Evolutionary conservation across 257 asterid species (phyloP).

Genomic region (Nicotiana attenuata): DNA sequence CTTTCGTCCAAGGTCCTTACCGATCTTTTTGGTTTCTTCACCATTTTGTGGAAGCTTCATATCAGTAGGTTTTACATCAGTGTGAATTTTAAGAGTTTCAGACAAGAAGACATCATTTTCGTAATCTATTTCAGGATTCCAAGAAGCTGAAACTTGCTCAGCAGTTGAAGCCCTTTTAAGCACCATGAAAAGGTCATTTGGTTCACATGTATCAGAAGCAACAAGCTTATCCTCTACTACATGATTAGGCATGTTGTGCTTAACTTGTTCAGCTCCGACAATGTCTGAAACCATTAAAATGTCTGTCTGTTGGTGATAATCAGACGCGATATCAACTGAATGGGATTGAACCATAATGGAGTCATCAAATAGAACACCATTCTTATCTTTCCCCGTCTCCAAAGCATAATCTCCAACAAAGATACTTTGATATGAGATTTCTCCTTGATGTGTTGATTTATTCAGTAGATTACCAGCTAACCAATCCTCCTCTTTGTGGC

Average conservation of each 20-base stretch:
- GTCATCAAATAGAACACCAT: slow-evolving; percentile 50
- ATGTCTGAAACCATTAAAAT: slow-evolving; percentile 50
- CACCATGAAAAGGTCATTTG: slow-evolving; percentile 74
- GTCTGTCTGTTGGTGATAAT: slow-evolving; percentile 38
- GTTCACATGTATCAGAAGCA: slow-evolving; percentile 35
- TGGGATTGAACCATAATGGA: slow-evolving; percentile 61
- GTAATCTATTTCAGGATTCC: slow-evolving; percentile 45
- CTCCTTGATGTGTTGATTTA: slow-evolving; percentile 14
- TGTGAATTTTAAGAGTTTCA: slow-evolving; percentile 26
- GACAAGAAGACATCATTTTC: slow-evolving; percentile 28
- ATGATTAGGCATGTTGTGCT: slow-evolving; percentile 16
- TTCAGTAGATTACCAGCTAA: slow-evolving; percentile 25
- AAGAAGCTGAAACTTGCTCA: slow-evolving; percentile 35
- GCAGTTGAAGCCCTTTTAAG: slow-evolving; percentile 40
- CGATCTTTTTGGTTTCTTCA: slow-evolving; percentile 17
- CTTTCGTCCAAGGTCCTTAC: slow-evolving; percentile 31
- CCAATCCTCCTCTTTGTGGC: slow-evolving; percentile 56
- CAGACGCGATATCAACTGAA: slow-evolving; percentile 16
- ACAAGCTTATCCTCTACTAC: slow-evolving; percentile 21
- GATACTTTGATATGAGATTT: slow-evolving; percentile 17
- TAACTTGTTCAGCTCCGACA: slow-evolving; percentile 27
- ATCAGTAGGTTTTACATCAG: slow-evolving; percentile 22
- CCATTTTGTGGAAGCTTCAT: slow-evolving; percentile 20
- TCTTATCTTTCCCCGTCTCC: slow-evolving; percentile 27
- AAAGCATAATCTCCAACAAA: slow-evolving; percentile 31